These are phyloP conservation scores for Dactylellina cionopaga DNA, from an alignment of 2,329 filamentous ascomycete species.

Conservation along the genomic window DNA sequence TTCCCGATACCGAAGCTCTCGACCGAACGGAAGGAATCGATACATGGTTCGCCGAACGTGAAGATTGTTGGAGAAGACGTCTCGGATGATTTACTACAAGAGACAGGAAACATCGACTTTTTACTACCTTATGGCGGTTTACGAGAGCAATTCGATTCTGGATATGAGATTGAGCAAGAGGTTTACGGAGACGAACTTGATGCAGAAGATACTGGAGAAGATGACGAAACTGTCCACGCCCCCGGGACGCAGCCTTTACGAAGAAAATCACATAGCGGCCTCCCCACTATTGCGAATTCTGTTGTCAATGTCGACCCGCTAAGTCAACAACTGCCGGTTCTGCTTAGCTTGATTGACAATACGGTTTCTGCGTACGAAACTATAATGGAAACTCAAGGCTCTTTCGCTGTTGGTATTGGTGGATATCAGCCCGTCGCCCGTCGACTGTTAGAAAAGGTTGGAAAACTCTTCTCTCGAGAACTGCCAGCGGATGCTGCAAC, in stretches of 20 bases:
- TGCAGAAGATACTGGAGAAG: conserved; percentile 16
- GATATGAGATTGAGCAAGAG: conserved; percentile 48
- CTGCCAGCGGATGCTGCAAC: conserved; percentile 38
- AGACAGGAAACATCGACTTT: conserved; percentile 42
- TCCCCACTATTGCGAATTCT: conserved; percentile 31
- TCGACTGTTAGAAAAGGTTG: conserved; percentile 38
- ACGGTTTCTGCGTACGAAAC: conserved; percentile 44
- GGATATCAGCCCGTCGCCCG: conserved; percentile 45
- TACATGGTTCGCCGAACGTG: conserved; percentile 32
- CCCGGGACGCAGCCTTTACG: conserved; percentile 16
- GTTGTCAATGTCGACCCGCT: conserved; percentile 37
- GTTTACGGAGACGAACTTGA: conserved; percentile 33
- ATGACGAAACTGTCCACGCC: conserved; percentile 43
- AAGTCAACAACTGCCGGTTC: conserved; percentile 42
- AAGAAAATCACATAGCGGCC: conserved; percentile 10
- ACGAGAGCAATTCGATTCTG: conserved; percentile 44
- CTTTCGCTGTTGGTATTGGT: conserved; percentile 45
- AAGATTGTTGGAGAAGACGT: conserved; percentile 46
- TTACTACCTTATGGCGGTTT: conserved; percentile 40
- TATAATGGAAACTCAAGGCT: conserved; percentile 44
- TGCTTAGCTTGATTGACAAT: conserved; percentile 38
- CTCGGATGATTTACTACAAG: conserved; percentile 29
- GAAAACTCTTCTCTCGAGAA: conserved; percentile 40
- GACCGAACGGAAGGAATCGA: conserved; percentile 13
- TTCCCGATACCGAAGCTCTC: conserved; percentile 25